Evolutionary conservation across 2,329 filamentous ascomycete species (phyloP).

Genomic region (Mycosphaerella sp.): DNA sequence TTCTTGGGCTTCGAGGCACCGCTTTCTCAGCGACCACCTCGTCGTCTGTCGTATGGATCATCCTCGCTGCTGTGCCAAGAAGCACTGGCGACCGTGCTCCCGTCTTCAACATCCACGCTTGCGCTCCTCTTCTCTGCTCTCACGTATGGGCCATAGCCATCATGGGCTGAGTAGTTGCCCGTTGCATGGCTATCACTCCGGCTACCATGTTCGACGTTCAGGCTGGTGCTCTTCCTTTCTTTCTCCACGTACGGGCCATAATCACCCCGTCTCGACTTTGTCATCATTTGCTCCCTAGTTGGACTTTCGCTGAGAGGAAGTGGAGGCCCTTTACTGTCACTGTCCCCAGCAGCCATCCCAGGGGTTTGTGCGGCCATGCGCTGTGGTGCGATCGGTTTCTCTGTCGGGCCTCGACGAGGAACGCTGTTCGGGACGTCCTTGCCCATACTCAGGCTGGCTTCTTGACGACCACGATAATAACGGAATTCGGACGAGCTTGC

Average conservation of each 20-base stretch:
- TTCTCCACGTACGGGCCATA: slow-evolving; percentile 22
- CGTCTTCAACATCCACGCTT: slow-evolving; percentile 19
- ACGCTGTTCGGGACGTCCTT: slow-evolving; percentile 11
- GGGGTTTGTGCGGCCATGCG: background rate
- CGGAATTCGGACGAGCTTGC: slow-evolving; percentile 28
- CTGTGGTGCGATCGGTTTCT: background rate
- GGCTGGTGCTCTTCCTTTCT: slow-evolving; percentile 12
- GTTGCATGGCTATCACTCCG: background rate
- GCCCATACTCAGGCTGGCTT: slow-evolving; percentile 3
- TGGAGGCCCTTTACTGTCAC: slow-evolving; percentile 2
- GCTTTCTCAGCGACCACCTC: slow-evolving; percentile 15
- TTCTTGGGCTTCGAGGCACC: slow-evolving; percentile 6
- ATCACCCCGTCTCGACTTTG: slow-evolving; percentile 5
- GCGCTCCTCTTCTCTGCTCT: slow-evolving; percentile 13
- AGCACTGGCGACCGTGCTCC: slow-evolving; percentile 11
- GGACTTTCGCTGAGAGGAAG: slow-evolving; percentile 28
- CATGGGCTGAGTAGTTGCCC: background rate
- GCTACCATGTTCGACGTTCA: slow-evolving; percentile 19
- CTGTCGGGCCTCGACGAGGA: background rate
- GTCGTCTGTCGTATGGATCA: slow-evolving; percentile 8
- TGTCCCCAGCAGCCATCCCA: background rate
- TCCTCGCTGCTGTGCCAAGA: slow-evolving; percentile 4
- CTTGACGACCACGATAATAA: background rate
- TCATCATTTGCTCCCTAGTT: background rate
- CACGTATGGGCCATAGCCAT: slow-evolving; percentile 23